Percentiles rank a stretch among this genome's conserved stretches.
These are phyloP conservation scores for Chrysosporium queenslandicum DNA, from an alignment of 2,329 filamentous ascomycete genomes.

Conservation along the genomic window DNA sequence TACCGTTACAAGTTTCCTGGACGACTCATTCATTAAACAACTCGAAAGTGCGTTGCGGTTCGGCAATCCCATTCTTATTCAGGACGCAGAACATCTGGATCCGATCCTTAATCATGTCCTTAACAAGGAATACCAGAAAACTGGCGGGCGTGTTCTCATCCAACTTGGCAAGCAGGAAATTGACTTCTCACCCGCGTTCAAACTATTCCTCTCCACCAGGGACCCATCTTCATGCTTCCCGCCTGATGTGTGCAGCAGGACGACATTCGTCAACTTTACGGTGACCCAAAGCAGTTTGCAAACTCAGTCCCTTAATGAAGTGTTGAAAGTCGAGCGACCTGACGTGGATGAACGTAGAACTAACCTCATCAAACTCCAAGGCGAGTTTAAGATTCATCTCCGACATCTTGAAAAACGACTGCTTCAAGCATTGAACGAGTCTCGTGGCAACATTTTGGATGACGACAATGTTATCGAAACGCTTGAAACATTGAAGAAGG, in stretches of 20 bases:
- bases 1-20: conserved; percentile 94
- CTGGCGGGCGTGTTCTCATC: conserved; percentile 92
- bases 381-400: conserved; percentile 97
- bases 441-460: conserved; percentile 92
- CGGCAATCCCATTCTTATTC: conserved; percentile 95
- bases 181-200: conserved; percentile 95
- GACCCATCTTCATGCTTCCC: conserved; percentile 94
- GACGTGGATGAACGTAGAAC: conserved; percentile 94
- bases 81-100: conserved; percentile 94
- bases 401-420: conserved; percentile 90
- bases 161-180: conserved; percentile 98
- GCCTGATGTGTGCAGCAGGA: conserved; percentile 94
- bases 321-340: conserved; percentile 91
- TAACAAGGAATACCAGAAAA: conserved; percentile 99
- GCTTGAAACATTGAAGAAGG: conserved; percentile 92
- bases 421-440: conserved; percentile 91
- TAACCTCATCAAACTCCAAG: conserved; percentile 96
- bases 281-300: conserved; percentile 98
- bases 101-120: conserved; percentile 96
- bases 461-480: conserved; percentile 98
- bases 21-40: conserved; percentile 96
- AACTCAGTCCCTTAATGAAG: conserved; percentile 94
- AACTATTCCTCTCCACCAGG: conserved; percentile 84
- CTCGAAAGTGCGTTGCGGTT: conserved; percentile 93
- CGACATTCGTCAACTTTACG: conserved; percentile 98